Base-by-base conservation (phyloP, 75 land plant genomes). In the Pinus albicaulis region DNA sequence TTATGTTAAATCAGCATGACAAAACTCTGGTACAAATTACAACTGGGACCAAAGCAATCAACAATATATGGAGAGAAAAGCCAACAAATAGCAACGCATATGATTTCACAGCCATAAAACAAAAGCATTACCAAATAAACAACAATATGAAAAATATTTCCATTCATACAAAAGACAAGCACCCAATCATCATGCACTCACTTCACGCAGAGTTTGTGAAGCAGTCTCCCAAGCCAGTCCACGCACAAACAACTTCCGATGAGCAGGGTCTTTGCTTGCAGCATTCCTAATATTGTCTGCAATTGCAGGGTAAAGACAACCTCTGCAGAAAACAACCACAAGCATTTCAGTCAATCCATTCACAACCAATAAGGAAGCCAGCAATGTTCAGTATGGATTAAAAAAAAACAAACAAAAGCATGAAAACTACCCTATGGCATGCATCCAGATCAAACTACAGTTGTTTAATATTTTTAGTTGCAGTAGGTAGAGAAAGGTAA, bases 161-260 rank as follows among this genome's bases (percentile, higher is more conserved):
- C 68, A 64, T 15, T 28, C 68, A 68, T 44, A 20, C 71, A 81
- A 36, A 74, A 55, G 48, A 65, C 72, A 81, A 34, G 63, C 74
- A 77, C 62, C n/a, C 80, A 85, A 73, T 78, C 82, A 79, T 76
- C 81, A 89, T 83, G 77, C 94, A 92, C 94, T 92, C 94, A 92
- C 92, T 84, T 83, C 89, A 89, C 95, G 80, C 88, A 92, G 85
- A 74, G 90, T 87, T 80, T 90, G 88, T 76, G 95, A 87, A 81
- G 90, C 77, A 74, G 95, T 92, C 84, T 92, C 90, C 95, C 95
- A 92, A 58, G 92, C 90, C 83, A 92, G 79, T 61, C 95, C 95
- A 90, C 95, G 95, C 82, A 92, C 92, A 88, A 92, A 92, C 87
- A 92, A 90, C 90, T 92, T 92, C 83, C 95, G 88, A 74, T 90